Conservation (phyloP, 345 rosid species). For the Acer yangbiense region DNA sequence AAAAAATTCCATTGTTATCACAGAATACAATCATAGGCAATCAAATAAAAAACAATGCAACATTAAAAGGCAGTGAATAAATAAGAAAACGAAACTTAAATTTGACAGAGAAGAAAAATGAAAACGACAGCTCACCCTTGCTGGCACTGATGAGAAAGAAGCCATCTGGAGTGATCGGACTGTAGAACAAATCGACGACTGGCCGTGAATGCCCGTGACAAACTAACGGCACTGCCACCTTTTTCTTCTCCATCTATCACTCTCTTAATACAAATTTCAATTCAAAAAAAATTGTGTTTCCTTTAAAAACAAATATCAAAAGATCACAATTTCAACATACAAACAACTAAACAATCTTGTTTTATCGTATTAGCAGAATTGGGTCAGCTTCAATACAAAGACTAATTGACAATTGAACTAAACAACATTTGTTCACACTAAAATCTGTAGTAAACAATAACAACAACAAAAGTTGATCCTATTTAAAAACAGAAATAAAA, state of each 20-base stretch:
- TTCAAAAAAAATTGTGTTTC: not conserved
- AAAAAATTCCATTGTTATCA: not conserved
- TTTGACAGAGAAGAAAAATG: not conserved
- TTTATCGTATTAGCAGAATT: not conserved
- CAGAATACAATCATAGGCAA: not conserved
- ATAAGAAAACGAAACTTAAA: not conserved
- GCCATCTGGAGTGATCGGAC: constrained; percentile 65
- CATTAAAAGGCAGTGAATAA: not conserved
- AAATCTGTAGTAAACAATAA: not conserved
- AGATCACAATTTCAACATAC: not conserved
- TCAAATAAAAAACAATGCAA: constrained; percentile 2
- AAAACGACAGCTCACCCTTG: constrained; percentile 40
- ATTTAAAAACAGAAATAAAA: not conserved
- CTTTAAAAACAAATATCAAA: not conserved
- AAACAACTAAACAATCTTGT: not conserved
- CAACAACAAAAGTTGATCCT: not conserved
- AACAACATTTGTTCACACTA: not conserved
- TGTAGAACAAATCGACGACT: constrained; percentile 64
- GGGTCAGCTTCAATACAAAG: constrained; percentile 1
- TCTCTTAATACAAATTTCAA: constrained; percentile 3
- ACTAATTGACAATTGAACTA: constrained; percentile 2
- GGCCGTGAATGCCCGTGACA: constrained; percentile 76
- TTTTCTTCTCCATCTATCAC: constrained; percentile 58
- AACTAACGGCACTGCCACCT: constrained; percentile 53
- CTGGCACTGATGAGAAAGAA: constrained; percentile 71